These are phyloP conservation scores for Candida silvicultrix DNA, from an alignment of 805 yeast species.

Conservation along the genomic window DNA sequence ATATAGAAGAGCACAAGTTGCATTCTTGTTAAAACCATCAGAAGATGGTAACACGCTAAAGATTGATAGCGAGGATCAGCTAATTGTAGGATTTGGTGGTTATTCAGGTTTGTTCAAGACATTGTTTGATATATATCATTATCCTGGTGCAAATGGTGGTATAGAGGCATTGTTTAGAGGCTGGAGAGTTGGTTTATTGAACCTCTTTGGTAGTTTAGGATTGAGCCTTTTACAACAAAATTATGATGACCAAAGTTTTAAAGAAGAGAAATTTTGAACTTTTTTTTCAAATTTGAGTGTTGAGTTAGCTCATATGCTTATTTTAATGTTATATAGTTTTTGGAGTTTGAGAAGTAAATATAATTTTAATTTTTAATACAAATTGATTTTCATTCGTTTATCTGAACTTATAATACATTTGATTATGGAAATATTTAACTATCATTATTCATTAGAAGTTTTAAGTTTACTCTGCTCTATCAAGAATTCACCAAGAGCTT, in stretches of 20 bases:
- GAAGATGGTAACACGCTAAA: conserved; percentile 29
- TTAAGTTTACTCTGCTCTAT: conserved; percentile 28
- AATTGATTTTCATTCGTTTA: too few relatives aligned
- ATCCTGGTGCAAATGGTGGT: conserved; percentile 38
- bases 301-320: too few relatives aligned
- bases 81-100: conserved; percentile 54
- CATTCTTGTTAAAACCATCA: conserved; percentile 39
- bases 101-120: conserved; percentile 52
- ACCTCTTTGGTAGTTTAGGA: conserved; percentile 81
- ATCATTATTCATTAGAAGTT: not conserved
- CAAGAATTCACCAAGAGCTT: conserved; percentile 47
- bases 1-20: conserved; percentile 76
- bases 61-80: conserved; percentile 34
- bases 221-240: conserved; percentile 49
- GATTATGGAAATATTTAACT: not conserved
- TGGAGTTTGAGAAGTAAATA: not conserved
- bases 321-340: not conserved
- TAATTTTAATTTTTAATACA: not conserved
- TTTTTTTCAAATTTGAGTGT: too few relatives aligned
- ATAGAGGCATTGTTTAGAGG: conserved; percentile 68
- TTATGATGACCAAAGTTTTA: conserved; percentile 35
- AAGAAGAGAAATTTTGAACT: conserved; percentile 33
- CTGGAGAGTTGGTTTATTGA: conserved; percentile 82
- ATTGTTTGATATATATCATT: conserved; percentile 36
- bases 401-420: too few relatives aligned